Conservation (phyloP, 2,329 filamentous ascomycete species). For the Fusarium longipes region DNA sequence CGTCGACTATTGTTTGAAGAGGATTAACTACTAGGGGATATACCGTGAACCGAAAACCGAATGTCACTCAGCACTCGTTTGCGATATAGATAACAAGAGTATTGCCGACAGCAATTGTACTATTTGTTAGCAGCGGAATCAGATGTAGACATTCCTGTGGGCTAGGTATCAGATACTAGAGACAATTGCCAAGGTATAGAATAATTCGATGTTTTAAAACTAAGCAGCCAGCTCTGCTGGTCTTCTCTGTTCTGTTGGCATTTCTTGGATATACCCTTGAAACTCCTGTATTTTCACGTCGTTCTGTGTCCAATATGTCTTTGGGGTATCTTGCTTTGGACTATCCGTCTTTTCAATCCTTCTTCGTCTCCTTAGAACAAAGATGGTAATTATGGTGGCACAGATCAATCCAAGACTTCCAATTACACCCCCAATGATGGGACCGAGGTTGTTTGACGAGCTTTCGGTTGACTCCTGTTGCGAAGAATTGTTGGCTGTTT, state of each 20-base stretch:
- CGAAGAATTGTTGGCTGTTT: neutral
- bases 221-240: slow-evolving; percentile 10
- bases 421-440: slow-evolving; percentile 53
- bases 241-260: neutral
- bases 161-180: too few species aligned
- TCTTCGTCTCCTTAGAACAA: slow-evolving; percentile 11
- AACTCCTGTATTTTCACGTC: slow-evolving; percentile 7
- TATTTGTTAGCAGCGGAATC: too few species aligned
- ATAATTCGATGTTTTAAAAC: neutral
- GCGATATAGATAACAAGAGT: too few species aligned
- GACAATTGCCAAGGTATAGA: too few species aligned
- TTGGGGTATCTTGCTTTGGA: neutral
- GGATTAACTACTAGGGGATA: too few species aligned
- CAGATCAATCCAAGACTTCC: slow-evolving; percentile 50
- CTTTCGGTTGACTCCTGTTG: neutral
- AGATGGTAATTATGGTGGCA: slow-evolving; percentile 8
- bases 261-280: neutral
- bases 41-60: too few species aligned
- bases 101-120: too few species aligned
- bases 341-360: neutral
- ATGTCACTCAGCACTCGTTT: too few species aligned
- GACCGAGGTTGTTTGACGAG: slow-evolving; percentile 43
- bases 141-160: too few species aligned
- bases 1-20: too few species aligned
- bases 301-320: neutral